Conservation (phyloP, 2,329 filamentous ascomycete genomes). For the Paecilomyces fulvus region DNA sequence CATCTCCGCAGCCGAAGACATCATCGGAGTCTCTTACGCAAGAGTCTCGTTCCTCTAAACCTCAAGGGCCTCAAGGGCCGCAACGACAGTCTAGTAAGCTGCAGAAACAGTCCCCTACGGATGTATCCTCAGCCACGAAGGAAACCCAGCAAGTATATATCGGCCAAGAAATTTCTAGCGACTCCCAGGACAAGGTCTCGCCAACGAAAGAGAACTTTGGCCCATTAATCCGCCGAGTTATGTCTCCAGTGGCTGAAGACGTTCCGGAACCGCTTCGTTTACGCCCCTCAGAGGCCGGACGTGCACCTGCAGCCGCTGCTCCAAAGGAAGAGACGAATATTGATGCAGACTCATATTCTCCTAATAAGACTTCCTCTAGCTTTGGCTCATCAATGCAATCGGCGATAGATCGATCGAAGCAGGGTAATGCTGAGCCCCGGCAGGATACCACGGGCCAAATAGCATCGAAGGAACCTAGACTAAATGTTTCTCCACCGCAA, state of each 20-base stretch:
- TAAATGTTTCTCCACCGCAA: slow-evolving; percentile 7
- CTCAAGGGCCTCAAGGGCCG: slow-evolving; percentile 24
- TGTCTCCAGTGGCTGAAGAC: slow-evolving; percentile 20
- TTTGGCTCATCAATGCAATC: neutral
- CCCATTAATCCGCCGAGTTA: slow-evolving; percentile 28
- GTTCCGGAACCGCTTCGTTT: slow-evolving; percentile 12
- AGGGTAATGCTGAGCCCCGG: neutral
- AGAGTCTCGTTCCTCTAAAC: slow-evolving; percentile 24
- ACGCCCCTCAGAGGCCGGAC: slow-evolving; percentile 12
- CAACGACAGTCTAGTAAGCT: slow-evolving; percentile 59
- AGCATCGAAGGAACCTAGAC: slow-evolving; percentile 14
- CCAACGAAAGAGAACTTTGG: slow-evolving; percentile 14
- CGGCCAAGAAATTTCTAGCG: slow-evolving; percentile 14
- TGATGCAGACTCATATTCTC: slow-evolving; percentile 3
- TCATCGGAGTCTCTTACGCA: slow-evolving; percentile 35
- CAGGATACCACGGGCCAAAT: slow-evolving; percentile 1
- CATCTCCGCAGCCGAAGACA: slow-evolving; percentile 36
- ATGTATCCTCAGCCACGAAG: slow-evolving; percentile 30
- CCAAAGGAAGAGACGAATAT: slow-evolving; percentile 1
- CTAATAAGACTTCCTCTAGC: neutral
- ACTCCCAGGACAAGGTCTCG: slow-evolving; percentile 12
- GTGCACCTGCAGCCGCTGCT: slow-evolving; percentile 13
- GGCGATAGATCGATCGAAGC: neutral
- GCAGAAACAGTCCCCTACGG: slow-evolving; percentile 56
- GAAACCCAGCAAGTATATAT: slow-evolving; percentile 27